Evolutionary conservation across 306 rosid species (phyloP).

Genomic region (Quercus wislizeni): DNA sequence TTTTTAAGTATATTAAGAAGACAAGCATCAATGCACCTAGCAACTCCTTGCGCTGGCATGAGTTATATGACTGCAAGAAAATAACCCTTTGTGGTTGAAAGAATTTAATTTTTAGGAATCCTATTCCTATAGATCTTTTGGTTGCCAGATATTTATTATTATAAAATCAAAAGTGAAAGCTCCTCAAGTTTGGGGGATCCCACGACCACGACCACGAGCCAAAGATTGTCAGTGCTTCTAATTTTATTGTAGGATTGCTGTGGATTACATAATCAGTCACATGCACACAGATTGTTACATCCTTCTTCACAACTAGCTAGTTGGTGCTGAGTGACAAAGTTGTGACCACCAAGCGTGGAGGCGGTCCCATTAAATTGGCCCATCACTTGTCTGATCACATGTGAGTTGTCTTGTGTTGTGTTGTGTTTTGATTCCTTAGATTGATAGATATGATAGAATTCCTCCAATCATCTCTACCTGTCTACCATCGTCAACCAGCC

Average conservation of each 20-base stretch:
- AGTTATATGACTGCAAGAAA: neutral
- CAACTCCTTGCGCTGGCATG: too few species aligned
- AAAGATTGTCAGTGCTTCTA: neutral
- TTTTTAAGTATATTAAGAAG: too few species aligned
- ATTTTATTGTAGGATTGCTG: neutral
- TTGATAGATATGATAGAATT: too few species aligned
- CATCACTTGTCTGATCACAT: constrained; percentile 9
- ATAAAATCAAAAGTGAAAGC: neutral
- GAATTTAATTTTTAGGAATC: neutral
- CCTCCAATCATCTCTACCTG: too few species aligned
- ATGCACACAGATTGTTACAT: neutral
- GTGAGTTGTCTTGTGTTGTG: neutral
- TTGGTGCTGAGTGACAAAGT: neutral
- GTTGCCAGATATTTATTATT: neutral
- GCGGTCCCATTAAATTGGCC: constrained; percentile 5
- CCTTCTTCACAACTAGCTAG: neutral
- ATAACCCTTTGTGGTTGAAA: neutral
- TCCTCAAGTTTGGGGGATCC: neutral
- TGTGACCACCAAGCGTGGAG: constrained; percentile 9
- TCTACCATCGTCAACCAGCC: too few species aligned
- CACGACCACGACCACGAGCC: neutral
- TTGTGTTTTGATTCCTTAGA: neutral
- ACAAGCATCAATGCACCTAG: too few species aligned
- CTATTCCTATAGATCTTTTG: neutral
- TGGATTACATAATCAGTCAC: constrained; percentile 9